A percentile compares a stretch with the other conserved stretches of the same genome.
These are phyloP conservation scores for Hanseniaspora guilliermondii DNA, from an alignment of 805 yeast genomes.

Conservation along the genomic window DNA sequence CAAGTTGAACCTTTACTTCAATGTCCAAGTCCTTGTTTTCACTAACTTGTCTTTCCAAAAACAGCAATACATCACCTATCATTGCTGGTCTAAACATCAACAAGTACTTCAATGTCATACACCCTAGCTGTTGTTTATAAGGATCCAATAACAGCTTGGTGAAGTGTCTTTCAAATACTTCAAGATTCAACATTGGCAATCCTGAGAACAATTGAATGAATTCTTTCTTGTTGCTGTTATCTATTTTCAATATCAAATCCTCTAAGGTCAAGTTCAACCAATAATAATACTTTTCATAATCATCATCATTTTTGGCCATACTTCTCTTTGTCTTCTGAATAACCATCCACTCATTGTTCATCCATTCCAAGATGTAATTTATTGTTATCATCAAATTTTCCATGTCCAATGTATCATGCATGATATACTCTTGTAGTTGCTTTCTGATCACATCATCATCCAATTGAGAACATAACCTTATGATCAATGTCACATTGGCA, in stretches of 20 bases:
- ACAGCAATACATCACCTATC: conserved; percentile 28
- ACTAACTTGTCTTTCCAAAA: conserved; percentile 21
- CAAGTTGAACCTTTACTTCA: conserved; percentile 17
- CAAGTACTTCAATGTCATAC: conserved; percentile 67
- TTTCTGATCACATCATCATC: conserved; percentile 49
- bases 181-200: conserved; percentile 54
- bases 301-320: neutral
- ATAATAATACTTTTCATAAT: neutral
- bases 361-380: conserved; percentile 76
- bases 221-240: conserved; percentile 62
- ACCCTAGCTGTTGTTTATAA: conserved; percentile 64
- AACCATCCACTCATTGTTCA: conserved; percentile 87
- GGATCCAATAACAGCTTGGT: conserved; percentile 72
- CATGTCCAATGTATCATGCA: conserved; percentile 26
- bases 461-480: conserved; percentile 4
- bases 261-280: conserved; percentile 7
- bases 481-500: conserved; percentile 8
- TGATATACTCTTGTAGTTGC: conserved; percentile 58
- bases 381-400: conserved; percentile 56
- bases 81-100: conserved; percentile 88
- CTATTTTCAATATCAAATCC: conserved; percentile 32
- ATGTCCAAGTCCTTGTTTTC: conserved; percentile 19
- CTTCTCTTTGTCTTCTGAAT: conserved; percentile 22
- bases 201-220: conserved; percentile 79
- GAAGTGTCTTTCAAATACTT: conserved; percentile 38